These are phyloP conservation scores for Tagetes patula DNA, from an alignment of 129 eudicot species.

Conservation along the genomic window DNA sequence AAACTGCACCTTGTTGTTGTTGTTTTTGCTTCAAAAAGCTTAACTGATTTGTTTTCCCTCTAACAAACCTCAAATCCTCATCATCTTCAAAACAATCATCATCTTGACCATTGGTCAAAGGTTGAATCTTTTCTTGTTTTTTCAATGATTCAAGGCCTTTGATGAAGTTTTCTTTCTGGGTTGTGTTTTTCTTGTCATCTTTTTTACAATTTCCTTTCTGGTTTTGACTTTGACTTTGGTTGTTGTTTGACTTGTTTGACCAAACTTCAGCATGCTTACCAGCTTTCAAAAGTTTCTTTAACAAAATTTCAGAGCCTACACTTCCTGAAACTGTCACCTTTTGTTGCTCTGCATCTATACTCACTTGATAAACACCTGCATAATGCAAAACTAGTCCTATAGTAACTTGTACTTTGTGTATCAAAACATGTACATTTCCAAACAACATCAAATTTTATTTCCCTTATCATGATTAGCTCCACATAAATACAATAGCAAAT, in stretches of 20 bases:
- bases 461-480: neutral
- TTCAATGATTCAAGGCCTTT: conserved; percentile 53
- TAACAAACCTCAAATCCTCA: conserved; percentile 47
- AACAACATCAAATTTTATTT: neutral
- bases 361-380: conserved; percentile 74
- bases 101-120: conserved; percentile 39
- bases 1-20: conserved; percentile 27
- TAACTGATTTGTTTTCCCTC: conserved; percentile 43
- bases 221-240: conserved; percentile 46
- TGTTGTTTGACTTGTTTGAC: conserved; percentile 49
- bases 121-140: conserved; percentile 47
- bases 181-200: conserved; percentile 35
- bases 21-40: conserved; percentile 46
- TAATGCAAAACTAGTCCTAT: conserved; percentile 1
- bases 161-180: conserved; percentile 46
- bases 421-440: conserved; percentile 18
- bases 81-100: conserved; percentile 43
- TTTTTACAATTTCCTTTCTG: conserved; percentile 42
- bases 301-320: conserved; percentile 55
- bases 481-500: neutral
- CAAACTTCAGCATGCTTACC: conserved; percentile 82
- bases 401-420: conserved; percentile 17
- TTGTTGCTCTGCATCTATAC: conserved; percentile 71
- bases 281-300: conserved; percentile 61
- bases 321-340: conserved; percentile 77